Evolutionary conservation across 1,284 basidiomycete species (phyloP).

Genomic region (Ganoderma boninense): DNA sequence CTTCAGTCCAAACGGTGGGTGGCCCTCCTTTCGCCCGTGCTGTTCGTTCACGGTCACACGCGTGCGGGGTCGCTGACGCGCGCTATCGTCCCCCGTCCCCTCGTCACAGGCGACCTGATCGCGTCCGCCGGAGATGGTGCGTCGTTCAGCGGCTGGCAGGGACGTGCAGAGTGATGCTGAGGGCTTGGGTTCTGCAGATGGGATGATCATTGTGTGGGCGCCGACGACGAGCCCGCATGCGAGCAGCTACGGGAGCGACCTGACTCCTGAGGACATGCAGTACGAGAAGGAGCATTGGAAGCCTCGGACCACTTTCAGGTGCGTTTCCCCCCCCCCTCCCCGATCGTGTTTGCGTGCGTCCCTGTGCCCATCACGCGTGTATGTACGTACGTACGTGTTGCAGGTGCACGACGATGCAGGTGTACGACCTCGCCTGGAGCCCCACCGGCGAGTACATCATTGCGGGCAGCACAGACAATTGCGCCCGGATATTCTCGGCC

Average conservation of each 20-base stretch:
- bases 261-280: slow-evolving; percentile 78
- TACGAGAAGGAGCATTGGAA: slow-evolving; percentile 98
- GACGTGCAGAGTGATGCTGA: slow-evolving; percentile 18
- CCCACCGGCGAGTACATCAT: slow-evolving; percentile 94
- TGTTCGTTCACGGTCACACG: slow-evolving; percentile 19
- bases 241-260: slow-evolving; percentile 79
- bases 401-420: slow-evolving; percentile 90
- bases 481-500: slow-evolving; percentile 85
- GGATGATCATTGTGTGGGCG: slow-evolving; percentile 97
- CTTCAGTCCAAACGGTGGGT: slow-evolving; percentile 92
- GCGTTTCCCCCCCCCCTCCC: slow-evolving; percentile 38
- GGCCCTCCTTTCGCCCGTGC: slow-evolving; percentile 4
- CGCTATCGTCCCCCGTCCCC: slow-evolving; percentile 14
- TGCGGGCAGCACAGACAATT: slow-evolving; percentile 96
- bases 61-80: slow-evolving; percentile 20
- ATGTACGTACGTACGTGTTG: background rate
- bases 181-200: slow-evolving; percentile 64
- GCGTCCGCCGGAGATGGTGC: slow-evolving; percentile 95
- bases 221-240: slow-evolving; percentile 79
- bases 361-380: slow-evolving; percentile 1
- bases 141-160: slow-evolving; percentile 37
- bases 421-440: slow-evolving; percentile 98
- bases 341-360: background rate
- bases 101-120: slow-evolving; percentile 76
- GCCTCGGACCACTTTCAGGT: slow-evolving; percentile 89